Conservation (phyloP, 768 basidiomycete species). For the Trametes elegans region DNA sequence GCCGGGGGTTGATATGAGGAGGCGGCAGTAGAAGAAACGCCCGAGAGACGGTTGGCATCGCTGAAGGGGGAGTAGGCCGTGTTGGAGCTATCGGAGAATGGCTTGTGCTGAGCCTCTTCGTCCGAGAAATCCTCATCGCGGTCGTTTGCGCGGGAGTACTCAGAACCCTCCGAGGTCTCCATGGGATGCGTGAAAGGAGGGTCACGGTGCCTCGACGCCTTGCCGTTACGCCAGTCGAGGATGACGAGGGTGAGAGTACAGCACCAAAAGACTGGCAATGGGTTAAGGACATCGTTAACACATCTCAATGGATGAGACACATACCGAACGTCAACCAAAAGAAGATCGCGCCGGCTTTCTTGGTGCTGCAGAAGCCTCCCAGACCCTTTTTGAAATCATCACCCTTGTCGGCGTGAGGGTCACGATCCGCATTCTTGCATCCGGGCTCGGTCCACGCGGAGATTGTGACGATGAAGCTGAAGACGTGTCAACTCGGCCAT, state of each 20-base stretch:
- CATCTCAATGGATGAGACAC: conserved; percentile 24
- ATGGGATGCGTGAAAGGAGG: conserved; percentile 72
- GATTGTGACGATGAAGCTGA: conserved; percentile 71
- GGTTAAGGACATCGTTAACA: background rate
- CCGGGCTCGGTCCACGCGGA: conserved; percentile 88
- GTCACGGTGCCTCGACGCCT: conserved; percentile 55
- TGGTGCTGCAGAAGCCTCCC: conserved; percentile 85
- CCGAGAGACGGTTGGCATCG: conserved; percentile 51
- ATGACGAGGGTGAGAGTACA: conserved; percentile 65
- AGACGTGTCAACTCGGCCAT: conserved; percentile 16
- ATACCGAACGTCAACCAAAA: conserved; percentile 83
- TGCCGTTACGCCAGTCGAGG: conserved; percentile 75
- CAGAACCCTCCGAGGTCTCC: conserved; percentile 25
- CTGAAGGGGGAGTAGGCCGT: conserved; percentile 44
- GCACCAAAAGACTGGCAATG: conserved; percentile 66
- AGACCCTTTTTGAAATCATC: conserved; percentile 70
- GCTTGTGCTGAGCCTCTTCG: conserved; percentile 48
- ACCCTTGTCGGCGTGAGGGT: conserved; percentile 67
- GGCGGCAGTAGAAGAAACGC: conserved; percentile 27
- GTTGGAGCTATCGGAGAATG: conserved; percentile 33
- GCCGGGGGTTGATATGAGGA: conserved; percentile 29
- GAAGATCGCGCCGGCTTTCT: conserved; percentile 87
- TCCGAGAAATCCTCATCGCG: conserved; percentile 49
- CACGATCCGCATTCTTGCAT: conserved; percentile 80
- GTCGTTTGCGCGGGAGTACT: conserved; percentile 11